Percentiles rank a stretch among this genome's conserved stretches.
Evolutionary conservation across 1,284 basidiomycete species (phyloP).

Genomic region (Fomitopsis pinicola): DNA sequence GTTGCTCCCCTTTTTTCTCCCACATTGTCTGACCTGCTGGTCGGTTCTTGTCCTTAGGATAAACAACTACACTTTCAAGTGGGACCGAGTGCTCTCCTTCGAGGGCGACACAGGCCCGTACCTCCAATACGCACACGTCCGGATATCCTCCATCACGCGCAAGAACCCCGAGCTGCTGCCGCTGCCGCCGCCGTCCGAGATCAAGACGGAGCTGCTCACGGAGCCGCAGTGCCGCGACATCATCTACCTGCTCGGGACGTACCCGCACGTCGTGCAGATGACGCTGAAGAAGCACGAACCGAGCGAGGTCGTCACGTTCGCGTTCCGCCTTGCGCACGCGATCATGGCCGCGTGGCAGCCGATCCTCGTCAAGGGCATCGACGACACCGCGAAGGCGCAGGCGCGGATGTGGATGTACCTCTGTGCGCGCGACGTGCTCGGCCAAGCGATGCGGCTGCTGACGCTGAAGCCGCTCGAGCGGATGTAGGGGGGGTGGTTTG

Average conservation of each 20-base stretch:
- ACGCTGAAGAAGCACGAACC: slow-evolving; percentile 89
- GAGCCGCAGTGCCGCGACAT: slow-evolving; percentile 82
- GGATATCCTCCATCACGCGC: slow-evolving; percentile 88
- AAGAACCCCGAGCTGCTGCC: slow-evolving; percentile 91
- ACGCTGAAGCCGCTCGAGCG: slow-evolving; percentile 88
- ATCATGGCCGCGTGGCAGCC: slow-evolving; percentile 90
- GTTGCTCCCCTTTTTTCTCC: slow-evolving; percentile 11
- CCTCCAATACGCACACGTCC: slow-evolving; percentile 96
- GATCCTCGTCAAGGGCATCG: slow-evolving; percentile 30
- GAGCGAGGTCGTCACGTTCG: slow-evolving; percentile 81
- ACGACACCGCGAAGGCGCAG: slow-evolving; percentile 44
- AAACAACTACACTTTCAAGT: slow-evolving; percentile 96
- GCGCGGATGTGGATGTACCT: slow-evolving; percentile 93
- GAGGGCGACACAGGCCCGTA: slow-evolving; percentile 97
- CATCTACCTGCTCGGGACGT: slow-evolving; percentile 80
- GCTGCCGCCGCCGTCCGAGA: slow-evolving; percentile 62
- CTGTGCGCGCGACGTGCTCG: slow-evolving; percentile 85
- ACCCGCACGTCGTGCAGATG: slow-evolving; percentile 87
- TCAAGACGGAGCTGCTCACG: slow-evolving; percentile 70
- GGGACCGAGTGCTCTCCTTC: slow-evolving; percentile 93
- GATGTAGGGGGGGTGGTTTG: slow-evolving; percentile 58
- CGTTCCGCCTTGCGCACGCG: slow-evolving; percentile 74
- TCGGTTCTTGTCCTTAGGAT: slow-evolving; percentile 48
- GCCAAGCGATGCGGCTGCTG: slow-evolving; percentile 81
- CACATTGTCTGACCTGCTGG: too few species aligned